Conservation (phyloP, 2,329 filamentous ascomycete species). For the Monilinia vaccinii-corymbosi region DNA sequence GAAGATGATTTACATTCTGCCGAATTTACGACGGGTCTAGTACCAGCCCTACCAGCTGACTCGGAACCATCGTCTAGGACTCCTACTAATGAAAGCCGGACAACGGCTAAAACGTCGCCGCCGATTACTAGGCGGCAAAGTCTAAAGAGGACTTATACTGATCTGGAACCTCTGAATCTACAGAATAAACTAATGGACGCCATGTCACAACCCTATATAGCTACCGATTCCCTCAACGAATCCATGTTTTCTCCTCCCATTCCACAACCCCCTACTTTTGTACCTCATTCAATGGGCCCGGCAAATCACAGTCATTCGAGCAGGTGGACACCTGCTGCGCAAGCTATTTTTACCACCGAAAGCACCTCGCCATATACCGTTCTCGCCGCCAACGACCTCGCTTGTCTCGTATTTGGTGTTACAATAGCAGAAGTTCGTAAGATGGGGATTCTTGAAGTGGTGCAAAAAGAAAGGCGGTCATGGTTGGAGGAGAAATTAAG, state of each 20-base stretch:
- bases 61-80: slow-evolving; percentile 45
- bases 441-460: slow-evolving; percentile 89
- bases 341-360: slow-evolving; percentile 97
- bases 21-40: slow-evolving; percentile 15
- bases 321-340: slow-evolving; percentile 81
- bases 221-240: slow-evolving; percentile 23
- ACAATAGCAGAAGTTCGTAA: slow-evolving; percentile 92
- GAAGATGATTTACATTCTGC: slow-evolving; percentile 16
- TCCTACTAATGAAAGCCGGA: slow-evolving; percentile 46
- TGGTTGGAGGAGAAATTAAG: slow-evolving; percentile 85
- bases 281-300: slow-evolving; percentile 36
- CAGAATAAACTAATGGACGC: slow-evolving; percentile 80
- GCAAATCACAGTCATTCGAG: slow-evolving; percentile 80
- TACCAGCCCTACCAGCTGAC: slow-evolving; percentile 20
- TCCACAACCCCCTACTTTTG: slow-evolving; percentile 32
- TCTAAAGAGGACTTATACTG: slow-evolving; percentile 81
- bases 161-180: slow-evolving; percentile 63
- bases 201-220: slow-evolving; percentile 62
- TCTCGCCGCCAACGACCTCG: slow-evolving; percentile 88
- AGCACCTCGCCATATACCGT: slow-evolving; percentile 89
- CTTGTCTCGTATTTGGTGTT: slow-evolving; percentile 96
- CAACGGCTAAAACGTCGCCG: slow-evolving; percentile 43
- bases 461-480: slow-evolving; percentile 75
- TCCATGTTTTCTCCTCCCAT: slow-evolving; percentile 36
- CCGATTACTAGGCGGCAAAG: slow-evolving; percentile 53